Evolutionary conservation across 2,329 filamentous ascomycete genomes (phyloP).

Genomic region (Alternaria postmessia): DNA sequence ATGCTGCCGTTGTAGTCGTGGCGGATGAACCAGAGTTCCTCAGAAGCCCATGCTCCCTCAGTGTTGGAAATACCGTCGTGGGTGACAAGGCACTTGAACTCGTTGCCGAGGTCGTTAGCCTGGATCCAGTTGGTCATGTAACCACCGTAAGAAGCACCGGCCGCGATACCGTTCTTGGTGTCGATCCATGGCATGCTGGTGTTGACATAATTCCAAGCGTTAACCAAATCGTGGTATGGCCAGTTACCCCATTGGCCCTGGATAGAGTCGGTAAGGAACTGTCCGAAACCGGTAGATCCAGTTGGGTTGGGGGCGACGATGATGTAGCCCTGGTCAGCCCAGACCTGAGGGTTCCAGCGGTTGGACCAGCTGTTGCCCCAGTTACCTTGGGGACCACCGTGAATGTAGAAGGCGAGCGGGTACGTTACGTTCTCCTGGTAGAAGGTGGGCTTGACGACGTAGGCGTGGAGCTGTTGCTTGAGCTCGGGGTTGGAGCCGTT

Average conservation of each 20-base stretch:
- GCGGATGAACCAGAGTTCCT: slow-evolving; percentile 62
- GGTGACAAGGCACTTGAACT: slow-evolving; percentile 87
- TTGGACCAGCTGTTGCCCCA: slow-evolving; percentile 80
- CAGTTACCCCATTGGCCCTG: slow-evolving; percentile 82
- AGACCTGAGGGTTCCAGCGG: slow-evolving; percentile 85
- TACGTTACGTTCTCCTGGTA: slow-evolving; percentile 78
- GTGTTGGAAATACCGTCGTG: slow-evolving; percentile 84
- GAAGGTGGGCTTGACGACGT: slow-evolving; percentile 68
- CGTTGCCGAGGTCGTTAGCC: slow-evolving; percentile 79
- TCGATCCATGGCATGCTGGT: slow-evolving; percentile 72
- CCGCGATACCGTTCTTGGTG: slow-evolving; percentile 72
- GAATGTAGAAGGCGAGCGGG: slow-evolving; percentile 79
- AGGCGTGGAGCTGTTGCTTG: slow-evolving; percentile 70
- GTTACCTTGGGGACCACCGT: slow-evolving; percentile 81
- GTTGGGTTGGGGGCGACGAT: slow-evolving; percentile 85
- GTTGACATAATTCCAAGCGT: slow-evolving; percentile 77
- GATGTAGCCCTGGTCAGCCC: slow-evolving; percentile 87
- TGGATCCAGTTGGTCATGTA: slow-evolving; percentile 80
- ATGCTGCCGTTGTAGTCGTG: slow-evolving; percentile 53
- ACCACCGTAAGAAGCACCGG: slow-evolving; percentile 66
- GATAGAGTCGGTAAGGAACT: slow-evolving; percentile 79
- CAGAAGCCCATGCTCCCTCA: slow-evolving; percentile 55
- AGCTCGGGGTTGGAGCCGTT: slow-evolving; percentile 64
- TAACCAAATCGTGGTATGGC: slow-evolving; percentile 84
- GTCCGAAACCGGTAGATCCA: slow-evolving; percentile 84